Evolutionary conservation across 768 basidiomycete genomes (phyloP).

Genomic region (Suillus subalutaceus): DNA sequence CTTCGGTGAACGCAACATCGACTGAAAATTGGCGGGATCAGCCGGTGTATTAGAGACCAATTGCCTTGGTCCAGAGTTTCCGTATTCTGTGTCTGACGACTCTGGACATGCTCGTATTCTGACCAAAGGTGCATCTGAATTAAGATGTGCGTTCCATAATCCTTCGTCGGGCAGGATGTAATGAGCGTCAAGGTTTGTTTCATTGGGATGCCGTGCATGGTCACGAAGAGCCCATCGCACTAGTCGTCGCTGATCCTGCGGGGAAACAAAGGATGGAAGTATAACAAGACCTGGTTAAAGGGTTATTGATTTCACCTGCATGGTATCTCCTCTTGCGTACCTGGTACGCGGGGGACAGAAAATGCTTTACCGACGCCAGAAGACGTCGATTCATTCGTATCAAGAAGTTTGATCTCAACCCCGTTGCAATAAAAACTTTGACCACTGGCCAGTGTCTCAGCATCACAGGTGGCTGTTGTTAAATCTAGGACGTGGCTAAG

Average conservation of each 20-base stretch:
- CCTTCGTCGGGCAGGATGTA: conserved; percentile 76
- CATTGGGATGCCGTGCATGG: conserved; percentile 80
- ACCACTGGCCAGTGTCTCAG: conserved; percentile 46
- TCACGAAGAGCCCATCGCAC: conserved; percentile 72
- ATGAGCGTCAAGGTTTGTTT: conserved; percentile 89
- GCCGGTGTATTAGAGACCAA: conserved; percentile 77
- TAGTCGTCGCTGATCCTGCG: conserved; percentile 65
- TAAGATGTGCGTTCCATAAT: conserved; percentile 70
- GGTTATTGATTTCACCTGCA: not conserved
- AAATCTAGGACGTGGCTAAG: conserved; percentile 71
- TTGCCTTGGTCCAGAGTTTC: conserved; percentile 56
- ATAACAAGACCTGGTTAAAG: conserved; percentile 77
- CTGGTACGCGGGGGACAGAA: conserved; percentile 44
- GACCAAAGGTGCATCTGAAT: conserved; percentile 37
- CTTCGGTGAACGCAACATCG: conserved; percentile 59
- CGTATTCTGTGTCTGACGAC: conserved; percentile 18
- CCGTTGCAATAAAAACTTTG: conserved; percentile 51
- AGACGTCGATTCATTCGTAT: not conserved
- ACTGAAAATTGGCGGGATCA: conserved; percentile 53
- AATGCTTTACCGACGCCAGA: conserved; percentile 14
- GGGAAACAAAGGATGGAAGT: conserved; percentile 72
- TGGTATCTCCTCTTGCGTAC: not conserved
- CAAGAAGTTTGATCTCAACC: conserved; percentile 22
- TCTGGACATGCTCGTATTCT: conserved; percentile 39
- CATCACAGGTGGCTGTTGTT: conserved; percentile 41